A percentile compares a stretch with the other conserved stretches of the same genome.
These are phyloP conservation scores for Luffa acutangula DNA, from an alignment of 306 rosid genomes.

Conservation along the genomic window DNA sequence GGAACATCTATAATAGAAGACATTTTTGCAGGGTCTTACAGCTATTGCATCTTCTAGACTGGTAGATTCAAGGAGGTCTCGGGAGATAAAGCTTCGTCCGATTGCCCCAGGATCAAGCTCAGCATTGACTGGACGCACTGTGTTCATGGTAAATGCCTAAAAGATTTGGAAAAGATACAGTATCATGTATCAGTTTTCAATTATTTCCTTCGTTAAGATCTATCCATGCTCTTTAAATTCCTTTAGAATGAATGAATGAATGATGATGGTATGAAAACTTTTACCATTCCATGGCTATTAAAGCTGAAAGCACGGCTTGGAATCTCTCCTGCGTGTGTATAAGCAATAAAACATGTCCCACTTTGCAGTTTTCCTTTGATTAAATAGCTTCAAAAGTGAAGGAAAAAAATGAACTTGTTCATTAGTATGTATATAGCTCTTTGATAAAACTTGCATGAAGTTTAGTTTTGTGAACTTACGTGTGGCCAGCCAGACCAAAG, in stretches of 20 bases:
- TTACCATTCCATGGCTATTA: constrained; percentile 65
- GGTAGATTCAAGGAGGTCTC: constrained; percentile 72
- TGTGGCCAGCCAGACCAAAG: constrained; percentile 58
- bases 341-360: constrained; percentile 49
- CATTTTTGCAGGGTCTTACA: constrained; percentile 26
- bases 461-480: constrained; percentile 23
- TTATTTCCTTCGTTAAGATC: not conserved
- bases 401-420: not conserved
- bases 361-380: constrained; percentile 44
- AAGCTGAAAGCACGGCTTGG: constrained; percentile 70
- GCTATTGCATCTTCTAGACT: constrained; percentile 54
- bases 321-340: constrained; percentile 83
- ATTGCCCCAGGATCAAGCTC: constrained; percentile 59
- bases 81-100: constrained; percentile 61
- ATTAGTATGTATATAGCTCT: not conserved
- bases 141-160: constrained; percentile 65
- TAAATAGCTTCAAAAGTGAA: constrained; percentile 41
- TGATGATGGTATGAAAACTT: not conserved
- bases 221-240: not conserved
- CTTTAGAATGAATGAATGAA: not conserved
- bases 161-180: not conserved
- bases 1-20: constrained; percentile 1
- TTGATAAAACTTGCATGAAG: not conserved
- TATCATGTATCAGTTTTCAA: not conserved
- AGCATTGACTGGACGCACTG: constrained; percentile 48